phyloP scores from a whole-genome alignment of 192 early-diverging fungal genomes.

The Borealophlyctis nickersoniae region DNA sequence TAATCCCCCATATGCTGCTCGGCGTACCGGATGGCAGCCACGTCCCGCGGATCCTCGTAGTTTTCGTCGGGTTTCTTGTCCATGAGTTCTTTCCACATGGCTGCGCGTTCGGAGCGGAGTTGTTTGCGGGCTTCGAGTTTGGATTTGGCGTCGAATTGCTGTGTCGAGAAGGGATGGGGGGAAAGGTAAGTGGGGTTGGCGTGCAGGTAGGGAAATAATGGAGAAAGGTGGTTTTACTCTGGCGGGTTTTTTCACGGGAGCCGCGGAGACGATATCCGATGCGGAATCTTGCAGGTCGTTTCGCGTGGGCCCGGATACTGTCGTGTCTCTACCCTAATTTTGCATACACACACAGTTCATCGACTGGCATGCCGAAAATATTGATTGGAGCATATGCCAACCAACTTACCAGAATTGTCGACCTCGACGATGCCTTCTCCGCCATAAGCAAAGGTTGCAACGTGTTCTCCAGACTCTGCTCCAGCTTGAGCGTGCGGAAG shows the following conservation, averaged over 20 bases:
- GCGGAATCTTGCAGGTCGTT: background rate
- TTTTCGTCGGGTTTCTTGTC: conserved; percentile 58
- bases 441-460: conserved; percentile 22
- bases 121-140: conserved; percentile 62
- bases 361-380: no score
- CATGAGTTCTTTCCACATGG: conserved; percentile 54
- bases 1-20: conserved; percentile 62
- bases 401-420: background rate
- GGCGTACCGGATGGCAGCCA: conserved; percentile 56
- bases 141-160: conserved; percentile 33
- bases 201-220: no score
- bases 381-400: no score
- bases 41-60: conserved; percentile 59
- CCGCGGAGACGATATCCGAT: background rate
- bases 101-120: conserved; percentile 42
- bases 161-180: no score
- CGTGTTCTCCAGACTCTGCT: conserved; percentile 30
- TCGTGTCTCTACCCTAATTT: background rate
- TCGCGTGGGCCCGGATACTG: no score
- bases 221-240: no score
- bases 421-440: background rate
- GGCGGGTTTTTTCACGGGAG: background rate
- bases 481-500: conserved; percentile 49
- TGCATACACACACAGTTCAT: no score
- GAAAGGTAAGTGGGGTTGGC: no score